Percentiles rank a stretch among this genome's conserved stretches.
These are phyloP conservation scores for Fusarium liriodendri DNA, from an alignment of 2,329 filamentous ascomycete species.

Conservation along the genomic window DNA sequence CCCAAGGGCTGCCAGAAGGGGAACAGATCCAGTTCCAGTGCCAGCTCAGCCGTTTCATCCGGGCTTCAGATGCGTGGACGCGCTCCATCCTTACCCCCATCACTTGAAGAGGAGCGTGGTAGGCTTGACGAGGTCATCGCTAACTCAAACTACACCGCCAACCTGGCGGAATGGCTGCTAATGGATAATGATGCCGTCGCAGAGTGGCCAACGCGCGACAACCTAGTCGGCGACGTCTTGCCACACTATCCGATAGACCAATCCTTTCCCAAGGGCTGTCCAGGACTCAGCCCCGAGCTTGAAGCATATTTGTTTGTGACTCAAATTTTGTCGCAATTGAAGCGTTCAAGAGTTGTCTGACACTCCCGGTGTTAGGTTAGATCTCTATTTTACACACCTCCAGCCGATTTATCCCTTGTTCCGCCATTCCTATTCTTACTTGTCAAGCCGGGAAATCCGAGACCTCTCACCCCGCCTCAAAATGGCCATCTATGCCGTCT, in stretches of 20 bases:
- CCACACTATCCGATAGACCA: not conserved
- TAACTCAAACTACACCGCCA: not conserved
- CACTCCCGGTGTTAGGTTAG: not conserved
- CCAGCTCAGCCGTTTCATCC: not conserved
- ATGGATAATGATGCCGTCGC: not conserved
- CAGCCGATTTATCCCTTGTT: not conserved
- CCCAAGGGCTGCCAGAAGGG: not conserved
- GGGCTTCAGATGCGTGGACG: not conserved
- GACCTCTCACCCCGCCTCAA: not conserved
- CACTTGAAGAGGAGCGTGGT: not conserved
- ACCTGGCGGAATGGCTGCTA: not conserved
- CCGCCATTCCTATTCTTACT: not conserved
- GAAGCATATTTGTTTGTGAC: not conserved
- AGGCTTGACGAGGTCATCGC: not conserved
- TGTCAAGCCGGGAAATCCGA: not conserved
- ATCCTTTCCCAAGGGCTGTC: not conserved
- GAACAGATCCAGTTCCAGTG: not conserved
- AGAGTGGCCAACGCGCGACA: not conserved
- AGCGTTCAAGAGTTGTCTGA: not conserved
- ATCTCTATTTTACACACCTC: not conserved
- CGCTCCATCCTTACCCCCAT: not conserved
- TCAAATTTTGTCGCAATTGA: not conserved
- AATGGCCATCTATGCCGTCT: not conserved
- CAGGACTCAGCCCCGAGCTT: not conserved
- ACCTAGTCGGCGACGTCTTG: not conserved